These are phyloP conservation scores for Hyphopichia burtonii DNA, from an alignment of 1,139 yeast genomes.

Conservation along the genomic window DNA sequence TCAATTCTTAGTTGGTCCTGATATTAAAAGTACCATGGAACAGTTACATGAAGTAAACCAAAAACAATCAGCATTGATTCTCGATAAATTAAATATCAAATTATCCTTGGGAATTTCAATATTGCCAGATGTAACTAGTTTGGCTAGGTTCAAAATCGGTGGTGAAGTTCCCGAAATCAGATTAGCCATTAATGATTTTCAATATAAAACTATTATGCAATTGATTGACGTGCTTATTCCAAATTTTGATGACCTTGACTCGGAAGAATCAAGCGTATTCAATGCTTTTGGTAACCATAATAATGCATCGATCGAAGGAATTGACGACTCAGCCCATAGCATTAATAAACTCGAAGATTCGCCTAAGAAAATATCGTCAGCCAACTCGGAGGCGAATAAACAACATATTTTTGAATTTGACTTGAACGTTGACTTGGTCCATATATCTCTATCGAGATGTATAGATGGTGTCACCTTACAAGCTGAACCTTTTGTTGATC, in stretches of 20 bases:
- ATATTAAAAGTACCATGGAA: slow-evolving; percentile 71
- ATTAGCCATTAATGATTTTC: slow-evolving; percentile 80
- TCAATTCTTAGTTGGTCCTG: slow-evolving; percentile 83
- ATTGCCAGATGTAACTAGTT: slow-evolving; percentile 71
- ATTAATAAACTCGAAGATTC: neutral
- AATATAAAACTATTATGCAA: slow-evolving; percentile 83
- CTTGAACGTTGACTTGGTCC: slow-evolving; percentile 64
- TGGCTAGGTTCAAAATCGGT: slow-evolving; percentile 71
- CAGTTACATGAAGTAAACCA: slow-evolving; percentile 49
- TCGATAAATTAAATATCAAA: slow-evolving; percentile 75
- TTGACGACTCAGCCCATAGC: slow-evolving; percentile 16
- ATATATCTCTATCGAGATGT: slow-evolving; percentile 67
- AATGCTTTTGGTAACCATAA: slow-evolving; percentile 31
- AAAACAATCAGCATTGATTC: slow-evolving; percentile 51
- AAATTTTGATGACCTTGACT: slow-evolving; percentile 36
- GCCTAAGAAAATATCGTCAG: slow-evolving; percentile 4
- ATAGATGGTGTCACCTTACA: slow-evolving; percentile 57
- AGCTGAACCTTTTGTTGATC: slow-evolving; percentile 68
- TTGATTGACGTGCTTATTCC: slow-evolving; percentile 74
- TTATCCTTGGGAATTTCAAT: slow-evolving; percentile 79
- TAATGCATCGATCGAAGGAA: slow-evolving; percentile 20
- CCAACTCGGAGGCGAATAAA: slow-evolving; percentile 16
- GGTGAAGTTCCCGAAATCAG: slow-evolving; percentile 78
- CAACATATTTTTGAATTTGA: slow-evolving; percentile 73
- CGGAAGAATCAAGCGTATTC: slow-evolving; percentile 33